Percentiles rank a stretch among this genome's conserved stretches.
Conservation (phyloP, 176 grass and related monocot genomes). For the Hordeum marinum region DNA sequence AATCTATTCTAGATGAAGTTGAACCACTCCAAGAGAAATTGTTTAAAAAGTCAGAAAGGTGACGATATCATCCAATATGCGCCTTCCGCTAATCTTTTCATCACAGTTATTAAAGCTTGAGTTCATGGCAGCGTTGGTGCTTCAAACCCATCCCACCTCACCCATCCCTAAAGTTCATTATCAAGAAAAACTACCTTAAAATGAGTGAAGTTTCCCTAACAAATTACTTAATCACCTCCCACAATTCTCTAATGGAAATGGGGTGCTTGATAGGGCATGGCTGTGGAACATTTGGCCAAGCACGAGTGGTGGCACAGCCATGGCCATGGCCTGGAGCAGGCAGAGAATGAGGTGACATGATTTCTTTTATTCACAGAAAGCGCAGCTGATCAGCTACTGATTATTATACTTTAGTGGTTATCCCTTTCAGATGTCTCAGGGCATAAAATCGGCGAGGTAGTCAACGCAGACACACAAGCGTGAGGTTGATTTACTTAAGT, state of each 20-base stretch:
- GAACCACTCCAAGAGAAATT: neutral
- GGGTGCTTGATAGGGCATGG: neutral
- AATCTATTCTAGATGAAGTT: constrained; percentile 7
- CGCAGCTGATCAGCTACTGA: neutral
- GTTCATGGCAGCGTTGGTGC: neutral
- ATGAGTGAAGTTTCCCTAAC: neutral
- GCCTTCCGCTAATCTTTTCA: neutral
- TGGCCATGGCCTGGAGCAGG: neutral
- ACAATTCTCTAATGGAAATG: neutral
- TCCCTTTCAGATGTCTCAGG: neutral
- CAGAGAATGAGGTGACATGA: neutral
- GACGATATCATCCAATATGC: neutral
- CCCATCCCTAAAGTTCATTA: neutral
- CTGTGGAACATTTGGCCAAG: neutral
- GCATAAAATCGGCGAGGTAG: neutral
- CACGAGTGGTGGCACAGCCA: neutral
- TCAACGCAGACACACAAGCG: neutral
- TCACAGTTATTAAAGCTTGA: neutral
- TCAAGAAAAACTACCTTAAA: neutral
- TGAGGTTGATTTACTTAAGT: constrained; percentile 3
- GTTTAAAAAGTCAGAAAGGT: constrained; percentile 8
- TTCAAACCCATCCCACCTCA: neutral
- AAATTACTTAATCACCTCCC: neutral
- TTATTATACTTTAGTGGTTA: neutral
- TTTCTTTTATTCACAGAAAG: neutral